Percentiles rank a stretch among this genome's conserved stretches.
phyloP scores from a whole-genome alignment of 2,329 filamentous ascomycete genomes.

The Cordyceps cicadae region DNA sequence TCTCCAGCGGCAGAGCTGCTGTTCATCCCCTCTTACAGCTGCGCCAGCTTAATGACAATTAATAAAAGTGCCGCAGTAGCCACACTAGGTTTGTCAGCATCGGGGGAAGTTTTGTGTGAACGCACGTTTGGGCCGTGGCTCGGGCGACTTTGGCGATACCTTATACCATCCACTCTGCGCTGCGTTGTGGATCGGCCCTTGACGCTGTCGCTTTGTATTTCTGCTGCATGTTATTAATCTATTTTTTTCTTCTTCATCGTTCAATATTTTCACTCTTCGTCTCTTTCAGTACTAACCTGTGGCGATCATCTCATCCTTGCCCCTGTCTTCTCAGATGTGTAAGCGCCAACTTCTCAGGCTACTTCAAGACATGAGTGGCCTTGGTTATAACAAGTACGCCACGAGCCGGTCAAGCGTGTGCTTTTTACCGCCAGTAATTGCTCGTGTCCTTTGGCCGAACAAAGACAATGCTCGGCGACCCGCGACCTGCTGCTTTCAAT shows the following conservation, averaged over 20 bases:
- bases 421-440: background rate
- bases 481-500: background rate
- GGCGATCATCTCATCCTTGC: too few relatives aligned
- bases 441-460: background rate
- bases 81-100: conserved; percentile 5
- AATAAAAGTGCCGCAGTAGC: conserved; percentile 2
- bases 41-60: background rate
- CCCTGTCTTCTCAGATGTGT: too few relatives aligned
- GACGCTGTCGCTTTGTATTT: background rate
- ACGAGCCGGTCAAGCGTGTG: too few relatives aligned
- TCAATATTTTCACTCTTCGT: background rate
- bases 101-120: background rate
- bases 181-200: background rate
- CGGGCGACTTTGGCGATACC: background rate
- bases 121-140: background rate
- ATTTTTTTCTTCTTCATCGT: background rate
- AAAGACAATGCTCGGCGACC: background rate
- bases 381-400: too few relatives aligned
- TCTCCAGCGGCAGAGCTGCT: background rate
- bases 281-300: background rate
- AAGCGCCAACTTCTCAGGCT: background rate
- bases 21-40: too few relatives aligned
- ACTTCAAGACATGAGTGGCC: too few relatives aligned
- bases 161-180: background rate
- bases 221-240: background rate